Base-by-base conservation (phyloP, 176 grass and related monocot species). In the Hordeum marinum region DNA sequence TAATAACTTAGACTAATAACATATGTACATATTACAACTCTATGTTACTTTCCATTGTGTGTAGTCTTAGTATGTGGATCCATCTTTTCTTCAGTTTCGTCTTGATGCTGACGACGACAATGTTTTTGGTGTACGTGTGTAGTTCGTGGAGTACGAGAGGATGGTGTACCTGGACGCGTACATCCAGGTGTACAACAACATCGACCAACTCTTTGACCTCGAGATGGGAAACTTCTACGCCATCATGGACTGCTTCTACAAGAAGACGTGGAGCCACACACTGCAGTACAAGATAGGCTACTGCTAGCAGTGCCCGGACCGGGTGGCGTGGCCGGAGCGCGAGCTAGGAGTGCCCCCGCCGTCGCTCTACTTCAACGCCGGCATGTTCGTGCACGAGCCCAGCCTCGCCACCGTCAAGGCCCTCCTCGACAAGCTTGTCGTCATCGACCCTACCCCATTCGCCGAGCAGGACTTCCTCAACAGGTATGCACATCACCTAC, bases 381-480 rank as follows among this genome's bases (percentile, higher is more conserved):
- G 65, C 65, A 68, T 68, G 65, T 68, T 68, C 32, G 65, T 68
- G 1, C 65, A 68, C 7, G 34, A 68, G 65, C 65, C 65, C 1
- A 68, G 65, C 8, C 3, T 37, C 3, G 32, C 31, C 32, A 68
- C 65, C 34, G 32, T 34, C 3, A 68, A 68, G 8, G 65, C 65
- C 8, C 18, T 68, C 0, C 65, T 68, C 1, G 8, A 68, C 3
- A 68, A 1, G 32, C 65, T 68, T 8, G 32, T 34, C 32, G 32
- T 34, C 32, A 34, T 3, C 2, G 32, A 34, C 32, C 32, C 32
- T 3, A 34, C 65, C 3, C 34, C 34, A 0, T 68, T 68, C 18
- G 65, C 65, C 3, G 65, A 68, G 65, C 65, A 92, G 90, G 90
- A 92, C 34, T 92, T 92, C 24, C 29, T 92, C 72, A 92, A 92